Evolutionary conservation across 1,284 basidiomycete species (phyloP), one percentile per base, ranked within the genome.

Genomic region (Fomes fomentarius): DNA sequence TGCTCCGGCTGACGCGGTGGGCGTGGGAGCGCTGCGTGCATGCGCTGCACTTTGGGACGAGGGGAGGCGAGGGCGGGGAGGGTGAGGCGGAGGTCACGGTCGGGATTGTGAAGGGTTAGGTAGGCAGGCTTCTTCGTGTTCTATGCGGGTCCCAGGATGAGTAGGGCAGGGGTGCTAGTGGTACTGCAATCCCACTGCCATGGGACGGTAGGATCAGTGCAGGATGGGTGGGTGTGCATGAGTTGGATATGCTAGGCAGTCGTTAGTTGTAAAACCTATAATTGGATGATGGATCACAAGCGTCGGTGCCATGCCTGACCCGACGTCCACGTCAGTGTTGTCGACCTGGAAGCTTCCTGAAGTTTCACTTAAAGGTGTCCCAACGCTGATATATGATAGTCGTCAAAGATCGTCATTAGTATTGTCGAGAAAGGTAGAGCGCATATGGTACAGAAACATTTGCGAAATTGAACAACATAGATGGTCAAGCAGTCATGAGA

Each of bases 1-100:
- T 94, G 37, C 65, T 96, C 44, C 78, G 76, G 62, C 71, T 93
- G 41, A 92, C 89, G 30, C 73, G 74, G 39, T 91, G 87, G 84
- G 86, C 86, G 26, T 84, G 84, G 76, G 86, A 89, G 65, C 79
- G 79, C 46, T 83, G 82, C 65, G 74, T 77, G 35, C 69, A 68
- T 42, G 74, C 74, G 43, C 66, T 70, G 46, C 68, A 66, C 37
- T 66, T 69, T 15, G 71, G 65, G 41, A 64, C 62, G 63, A 57
- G 53, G 39, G 66, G 55, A 38, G 67, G 66, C 34, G 69, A 64
- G 49, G 64, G 65, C n/a, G 69, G 64, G 42, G 69, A 68, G 39
- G 68, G 66, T 47, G 66, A 70, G 35, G 73, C 75, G 31, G 78
- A 79, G 57, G 75, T 83, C 12, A 81, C 78, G 4, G 74, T 83